A percentile compares a stretch with the other conserved stretches of the same genome.
Conservation (phyloP, 768 basidiomycete genomes). For the Neoboletus magnificus region DNA sequence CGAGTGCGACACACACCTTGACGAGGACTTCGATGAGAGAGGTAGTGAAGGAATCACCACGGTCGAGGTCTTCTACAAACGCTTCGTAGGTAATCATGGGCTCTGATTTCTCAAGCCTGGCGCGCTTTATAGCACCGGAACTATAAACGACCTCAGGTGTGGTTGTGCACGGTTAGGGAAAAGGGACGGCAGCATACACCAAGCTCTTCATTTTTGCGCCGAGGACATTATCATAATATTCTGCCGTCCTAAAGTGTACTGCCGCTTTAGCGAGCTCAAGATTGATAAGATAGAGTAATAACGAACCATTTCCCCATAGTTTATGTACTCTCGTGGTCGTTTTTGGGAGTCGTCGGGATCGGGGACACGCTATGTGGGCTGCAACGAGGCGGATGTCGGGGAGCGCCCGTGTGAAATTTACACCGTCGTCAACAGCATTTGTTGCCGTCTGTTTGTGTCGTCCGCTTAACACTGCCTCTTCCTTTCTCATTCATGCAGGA, state of each 20-base stretch:
- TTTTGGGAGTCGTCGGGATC: slow-evolving; percentile 4
- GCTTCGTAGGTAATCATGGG: slow-evolving; percentile 67
- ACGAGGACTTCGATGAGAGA: slow-evolving; percentile 73
- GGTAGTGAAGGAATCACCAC: slow-evolving; percentile 78
- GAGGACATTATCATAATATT: slow-evolving; percentile 71
- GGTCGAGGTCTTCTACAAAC: slow-evolving; percentile 74
- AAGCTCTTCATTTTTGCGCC: slow-evolving; percentile 71
- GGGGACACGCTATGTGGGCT: background rate
- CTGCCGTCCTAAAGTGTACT: slow-evolving; percentile 52
- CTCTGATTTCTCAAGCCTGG: slow-evolving; percentile 61
- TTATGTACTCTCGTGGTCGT: slow-evolving; percentile 3
- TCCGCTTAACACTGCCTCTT: background rate
- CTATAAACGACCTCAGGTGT: slow-evolving; percentile 34
- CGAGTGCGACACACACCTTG: slow-evolving; percentile 48
- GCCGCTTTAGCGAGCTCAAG: background rate
- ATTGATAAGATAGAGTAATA: background rate
- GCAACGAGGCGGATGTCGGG: slow-evolving; percentile 28
- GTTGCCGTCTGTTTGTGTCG: slow-evolving; percentile 17
- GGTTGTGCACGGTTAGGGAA: background rate
- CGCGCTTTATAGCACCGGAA: slow-evolving; percentile 68
- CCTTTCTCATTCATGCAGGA: too few relatives aligned
- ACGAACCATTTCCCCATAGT: slow-evolving; percentile 73
- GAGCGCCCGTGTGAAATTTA: slow-evolving; percentile 21
- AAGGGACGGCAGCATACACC: slow-evolving; percentile 51
- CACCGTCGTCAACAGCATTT: slow-evolving; percentile 13